Conservation (phyloP, 768 basidiomycete species). For the Russula griseocarnosa region DNA sequence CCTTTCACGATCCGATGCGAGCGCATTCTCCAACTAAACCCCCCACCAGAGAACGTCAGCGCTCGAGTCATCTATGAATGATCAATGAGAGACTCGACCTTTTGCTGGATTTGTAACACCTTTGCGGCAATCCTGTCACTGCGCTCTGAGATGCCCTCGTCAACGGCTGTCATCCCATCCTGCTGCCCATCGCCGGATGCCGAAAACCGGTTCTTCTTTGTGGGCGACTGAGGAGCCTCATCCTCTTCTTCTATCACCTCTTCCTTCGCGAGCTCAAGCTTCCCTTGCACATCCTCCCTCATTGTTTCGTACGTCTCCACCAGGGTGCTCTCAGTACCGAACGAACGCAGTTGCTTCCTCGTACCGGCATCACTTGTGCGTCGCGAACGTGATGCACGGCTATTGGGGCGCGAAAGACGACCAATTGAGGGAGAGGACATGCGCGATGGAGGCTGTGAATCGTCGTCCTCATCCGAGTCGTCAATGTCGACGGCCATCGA, state of each 20-base stretch:
- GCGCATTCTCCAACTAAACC: conserved; percentile 68
- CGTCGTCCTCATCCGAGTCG: conserved; percentile 69
- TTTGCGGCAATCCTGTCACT: conserved; percentile 87
- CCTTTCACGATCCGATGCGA: conserved; percentile 53
- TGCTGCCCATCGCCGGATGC: conserved; percentile 60
- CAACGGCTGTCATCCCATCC: conserved; percentile 82
- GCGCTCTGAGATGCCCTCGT: conserved; percentile 77
- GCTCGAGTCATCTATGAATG: background rate
- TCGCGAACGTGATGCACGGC: conserved; percentile 58
- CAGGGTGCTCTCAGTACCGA: conserved; percentile 76
- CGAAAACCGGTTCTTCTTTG: conserved; percentile 76
- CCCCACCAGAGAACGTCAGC: conserved; percentile 9
- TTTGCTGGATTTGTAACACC: conserved; percentile 85
- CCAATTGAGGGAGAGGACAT: conserved; percentile 18
- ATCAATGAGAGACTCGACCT: conserved; percentile 50
- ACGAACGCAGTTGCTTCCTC: conserved; percentile 56
- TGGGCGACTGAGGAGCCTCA: conserved; percentile 32
- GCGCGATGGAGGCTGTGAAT: conserved; percentile 49
- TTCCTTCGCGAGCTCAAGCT: conserved; percentile 53
- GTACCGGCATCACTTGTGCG: conserved; percentile 57
- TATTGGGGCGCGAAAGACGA: conserved; percentile 35
- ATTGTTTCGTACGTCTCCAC: conserved; percentile 54
- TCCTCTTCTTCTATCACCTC: conserved; percentile 49
- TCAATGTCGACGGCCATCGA: conserved; percentile 80
- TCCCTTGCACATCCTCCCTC: conserved; percentile 42